phyloP scores from a whole-genome alignment of 179 eudicot species.

The Vitellaria paradoxa region DNA sequence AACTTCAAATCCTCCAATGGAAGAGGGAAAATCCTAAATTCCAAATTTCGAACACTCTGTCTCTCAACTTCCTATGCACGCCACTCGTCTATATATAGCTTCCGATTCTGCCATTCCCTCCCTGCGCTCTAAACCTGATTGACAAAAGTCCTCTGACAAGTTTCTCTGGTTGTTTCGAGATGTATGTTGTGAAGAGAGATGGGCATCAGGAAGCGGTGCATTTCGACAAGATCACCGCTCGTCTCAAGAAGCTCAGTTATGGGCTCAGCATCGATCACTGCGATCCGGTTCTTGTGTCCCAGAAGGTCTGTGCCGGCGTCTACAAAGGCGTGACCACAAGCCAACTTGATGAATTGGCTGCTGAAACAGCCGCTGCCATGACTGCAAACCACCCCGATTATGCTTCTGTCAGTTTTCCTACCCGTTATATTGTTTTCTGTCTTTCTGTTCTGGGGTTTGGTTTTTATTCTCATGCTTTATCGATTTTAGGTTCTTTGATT shows the following conservation, averaged over 20 bases:
- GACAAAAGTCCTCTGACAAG: conserved; percentile 31
- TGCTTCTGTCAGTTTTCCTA: conserved; percentile 52
- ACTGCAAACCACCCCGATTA: conserved; percentile 95
- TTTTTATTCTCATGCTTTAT: no score
- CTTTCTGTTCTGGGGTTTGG: no score
- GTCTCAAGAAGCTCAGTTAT: conserved; percentile 72
- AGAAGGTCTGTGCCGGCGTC: conserved; percentile 92
- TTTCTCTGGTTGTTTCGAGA: not conserved
- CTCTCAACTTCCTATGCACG: not conserved
- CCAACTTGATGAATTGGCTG: conserved; percentile 93
- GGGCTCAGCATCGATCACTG: conserved; percentile 81
- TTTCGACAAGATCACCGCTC: conserved; percentile 56
- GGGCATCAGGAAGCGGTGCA: conserved; percentile 53
- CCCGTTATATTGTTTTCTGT: no score
- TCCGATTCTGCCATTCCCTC: no score
- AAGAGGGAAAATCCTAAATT: conserved; percentile 18
- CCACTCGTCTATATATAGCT: not conserved
- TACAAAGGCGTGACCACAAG: conserved; percentile 90
- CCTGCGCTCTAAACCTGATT: conserved; percentile 23
- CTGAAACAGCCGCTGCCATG: conserved; percentile 96
- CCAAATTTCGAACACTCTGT: conserved; percentile 15
- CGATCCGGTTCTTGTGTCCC: conserved; percentile 79
- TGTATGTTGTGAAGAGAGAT: conserved; percentile 62
- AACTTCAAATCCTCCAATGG: not conserved
- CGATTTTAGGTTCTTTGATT: no score